A percentile compares a stretch with the other conserved stretches of the same genome.
phyloP scores from a whole-genome alignment of 352 stramenopile species.

The Halophytophthora polymorphica region DNA sequence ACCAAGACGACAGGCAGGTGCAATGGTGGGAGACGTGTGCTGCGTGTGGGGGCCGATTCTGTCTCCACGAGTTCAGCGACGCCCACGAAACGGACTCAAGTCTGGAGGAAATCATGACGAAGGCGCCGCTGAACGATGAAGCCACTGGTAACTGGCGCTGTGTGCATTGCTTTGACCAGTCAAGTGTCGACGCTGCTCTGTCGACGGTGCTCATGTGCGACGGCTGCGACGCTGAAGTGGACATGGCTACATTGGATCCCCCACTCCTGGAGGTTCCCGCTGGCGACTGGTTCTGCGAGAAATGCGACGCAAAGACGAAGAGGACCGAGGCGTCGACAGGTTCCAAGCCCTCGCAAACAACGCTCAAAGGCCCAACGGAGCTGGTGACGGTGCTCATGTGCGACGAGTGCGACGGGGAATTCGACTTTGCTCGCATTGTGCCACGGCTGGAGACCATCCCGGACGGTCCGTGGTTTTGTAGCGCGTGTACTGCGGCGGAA shows the following conservation, averaged over 20 bases:
- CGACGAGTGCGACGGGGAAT: constrained; percentile 70
- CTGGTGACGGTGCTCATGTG: constrained; percentile 43
- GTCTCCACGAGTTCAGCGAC: constrained; percentile 43
- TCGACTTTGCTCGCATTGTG: constrained; percentile 48
- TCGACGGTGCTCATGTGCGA: constrained; percentile 58
- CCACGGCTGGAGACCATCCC: too few relatives aligned
- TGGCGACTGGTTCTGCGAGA: constrained; percentile 24
- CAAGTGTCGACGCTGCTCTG: constrained; percentile 18
- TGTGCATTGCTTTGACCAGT: constrained; percentile 15
- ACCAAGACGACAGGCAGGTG: constrained; percentile 12
- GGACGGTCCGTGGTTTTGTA: too few relatives aligned
- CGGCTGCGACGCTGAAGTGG: constrained; percentile 63
- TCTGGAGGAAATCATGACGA: constrained; percentile 25
- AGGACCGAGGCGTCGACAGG: neutral
- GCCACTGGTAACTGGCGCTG: constrained; percentile 37
- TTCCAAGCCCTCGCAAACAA: neutral
- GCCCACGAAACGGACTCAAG: constrained; percentile 19
- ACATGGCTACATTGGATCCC: constrained; percentile 42
- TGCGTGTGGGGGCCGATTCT: constrained; percentile 32
- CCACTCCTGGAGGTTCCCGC: constrained; percentile 37
- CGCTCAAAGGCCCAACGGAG: neutral
- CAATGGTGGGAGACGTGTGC: constrained; percentile 31
- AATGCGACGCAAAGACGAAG: constrained; percentile 1
- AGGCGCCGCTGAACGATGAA: constrained; percentile 26
- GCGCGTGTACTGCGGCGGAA: too few relatives aligned